These are phyloP conservation scores for Fistulifera pelliculosa DNA, from an alignment of 108 stramenopile species.

Conservation along the genomic window DNA sequence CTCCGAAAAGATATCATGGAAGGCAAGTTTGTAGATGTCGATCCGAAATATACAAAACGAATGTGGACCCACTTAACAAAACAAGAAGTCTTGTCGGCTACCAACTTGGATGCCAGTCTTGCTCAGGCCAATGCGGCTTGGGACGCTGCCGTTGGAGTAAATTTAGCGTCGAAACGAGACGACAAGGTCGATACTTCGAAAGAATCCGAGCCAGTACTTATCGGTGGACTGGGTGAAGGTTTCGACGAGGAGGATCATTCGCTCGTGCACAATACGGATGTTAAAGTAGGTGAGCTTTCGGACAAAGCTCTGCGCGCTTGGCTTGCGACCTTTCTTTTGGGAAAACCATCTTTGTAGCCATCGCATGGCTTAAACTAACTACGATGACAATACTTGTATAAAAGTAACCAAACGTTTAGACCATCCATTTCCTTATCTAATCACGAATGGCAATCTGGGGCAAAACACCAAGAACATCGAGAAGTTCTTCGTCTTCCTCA, in stretches of 20 bases:
- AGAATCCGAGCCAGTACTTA: conserved; percentile 5
- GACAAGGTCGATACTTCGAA: conserved; percentile 1
- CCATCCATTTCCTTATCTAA: no score
- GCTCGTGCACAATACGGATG: conserved; percentile 55
- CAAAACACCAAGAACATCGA: no score
- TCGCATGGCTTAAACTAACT: no score
- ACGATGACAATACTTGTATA: no score
- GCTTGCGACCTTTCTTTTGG: conserved; percentile 69
- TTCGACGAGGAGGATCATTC: conserved; percentile 74
- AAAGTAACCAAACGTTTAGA: no score
- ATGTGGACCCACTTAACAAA: conserved; percentile 40
- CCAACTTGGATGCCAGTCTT: conserved; percentile 38
- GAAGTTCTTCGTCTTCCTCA: conserved; percentile 2
- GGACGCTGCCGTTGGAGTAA: conserved; percentile 18
- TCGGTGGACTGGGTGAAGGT: conserved; percentile 54
- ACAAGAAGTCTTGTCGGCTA: conserved; percentile 42
- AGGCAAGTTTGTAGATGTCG: conserved; percentile 56
- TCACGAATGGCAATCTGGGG: no score
- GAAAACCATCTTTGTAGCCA: conserved; percentile 19
- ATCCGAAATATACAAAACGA: conserved; percentile 18
- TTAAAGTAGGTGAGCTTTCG: conserved; percentile 58
- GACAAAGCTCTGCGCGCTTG: conserved; percentile 69
- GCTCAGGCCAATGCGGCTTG: conserved; percentile 41
- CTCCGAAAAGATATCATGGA: conserved; percentile 17
- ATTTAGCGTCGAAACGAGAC: neutral